These are phyloP conservation scores for Botryotinia narcissicola DNA, from an alignment of 2,329 filamentous ascomycete species.

Conservation along the genomic window DNA sequence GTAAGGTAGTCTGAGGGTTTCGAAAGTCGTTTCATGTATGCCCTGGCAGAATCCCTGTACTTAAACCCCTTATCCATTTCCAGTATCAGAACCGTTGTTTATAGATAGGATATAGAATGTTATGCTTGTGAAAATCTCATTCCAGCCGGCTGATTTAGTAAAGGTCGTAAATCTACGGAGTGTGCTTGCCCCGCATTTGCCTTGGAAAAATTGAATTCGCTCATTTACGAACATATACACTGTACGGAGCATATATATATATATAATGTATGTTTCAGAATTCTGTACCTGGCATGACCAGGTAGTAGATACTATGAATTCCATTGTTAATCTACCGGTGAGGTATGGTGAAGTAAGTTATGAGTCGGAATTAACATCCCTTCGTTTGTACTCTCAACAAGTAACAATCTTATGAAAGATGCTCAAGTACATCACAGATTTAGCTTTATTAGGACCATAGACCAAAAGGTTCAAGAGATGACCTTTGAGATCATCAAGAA, in stretches of 20 bases:
- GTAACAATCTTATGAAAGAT: not conserved
- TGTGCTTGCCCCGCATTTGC: not conserved
- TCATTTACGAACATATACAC: not conserved
- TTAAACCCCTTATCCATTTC: not conserved
- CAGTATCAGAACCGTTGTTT: not conserved
- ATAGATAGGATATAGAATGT: not conserved
- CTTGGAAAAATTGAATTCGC: not conserved
- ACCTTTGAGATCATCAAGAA: not conserved
- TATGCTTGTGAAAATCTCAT: not conserved
- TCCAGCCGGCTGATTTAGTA: not conserved
- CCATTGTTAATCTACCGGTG: not conserved
- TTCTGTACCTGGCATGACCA: not conserved
- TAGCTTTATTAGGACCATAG: not conserved
- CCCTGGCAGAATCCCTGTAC: not conserved
- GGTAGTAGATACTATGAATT: not conserved
- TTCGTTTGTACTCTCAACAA: not conserved
- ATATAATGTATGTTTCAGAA: not conserved
- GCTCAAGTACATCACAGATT: not conserved
- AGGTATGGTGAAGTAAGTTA: not conserved
- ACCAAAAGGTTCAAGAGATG: not conserved
- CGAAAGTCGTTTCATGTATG: constrained; percentile 1
- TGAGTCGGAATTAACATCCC: not conserved
- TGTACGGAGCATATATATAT: not conserved
- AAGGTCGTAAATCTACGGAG: not conserved
- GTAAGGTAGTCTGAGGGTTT: constrained; percentile 1